Percentiles rank a stretch among this genome's conserved stretches.
These are phyloP conservation scores for Taphrina communis DNA, from an alignment of 1,139 yeast species.

Conservation along the genomic window DNA sequence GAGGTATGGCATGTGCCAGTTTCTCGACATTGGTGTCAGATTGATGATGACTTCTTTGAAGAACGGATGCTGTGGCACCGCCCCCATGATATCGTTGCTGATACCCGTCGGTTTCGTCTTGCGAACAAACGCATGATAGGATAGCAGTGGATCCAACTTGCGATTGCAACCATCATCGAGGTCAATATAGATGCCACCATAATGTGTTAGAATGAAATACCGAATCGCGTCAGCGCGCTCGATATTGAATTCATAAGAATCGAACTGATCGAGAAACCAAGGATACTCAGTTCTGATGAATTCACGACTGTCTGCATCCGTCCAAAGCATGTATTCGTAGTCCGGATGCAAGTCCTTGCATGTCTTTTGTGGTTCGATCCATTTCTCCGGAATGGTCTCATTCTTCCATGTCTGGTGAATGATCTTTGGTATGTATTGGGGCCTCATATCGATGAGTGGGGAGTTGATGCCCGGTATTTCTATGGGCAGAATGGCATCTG, in stretches of 20 bases:
- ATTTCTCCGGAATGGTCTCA: conserved; percentile 72
- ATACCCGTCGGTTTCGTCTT: conserved; percentile 90
- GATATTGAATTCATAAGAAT: conserved; percentile 76
- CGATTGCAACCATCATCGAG: conserved; percentile 83
- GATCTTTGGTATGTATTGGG: conserved; percentile 73
- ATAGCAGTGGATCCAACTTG: conserved; percentile 75
- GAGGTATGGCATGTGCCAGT: conserved; percentile 83
- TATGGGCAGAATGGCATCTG: conserved; percentile 46
- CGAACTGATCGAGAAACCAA: conserved; percentile 84
- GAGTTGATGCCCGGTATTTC: conserved; percentile 56
- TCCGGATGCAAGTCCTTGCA: conserved; percentile 83
- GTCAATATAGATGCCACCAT: conserved; percentile 90
- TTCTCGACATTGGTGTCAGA: conserved; percentile 61
- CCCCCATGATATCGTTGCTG: conserved; percentile 91
- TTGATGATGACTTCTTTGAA: conserved; percentile 72
- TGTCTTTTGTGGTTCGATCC: conserved; percentile 78
- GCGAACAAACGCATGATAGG: conserved; percentile 83
- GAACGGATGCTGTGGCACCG: conserved; percentile 85
- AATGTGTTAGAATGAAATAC: conserved; percentile 79
- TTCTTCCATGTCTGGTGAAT: conserved; percentile 93
- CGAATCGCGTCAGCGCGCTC: conserved; percentile 93
- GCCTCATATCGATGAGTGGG: conserved; percentile 52
- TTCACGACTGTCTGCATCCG: conserved; percentile 80
- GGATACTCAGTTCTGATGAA: conserved; percentile 79
- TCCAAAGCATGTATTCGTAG: conserved; percentile 87